Evolutionary conservation across 306 rosid species (phyloP).

Genomic region (Corylus americana): DNA sequence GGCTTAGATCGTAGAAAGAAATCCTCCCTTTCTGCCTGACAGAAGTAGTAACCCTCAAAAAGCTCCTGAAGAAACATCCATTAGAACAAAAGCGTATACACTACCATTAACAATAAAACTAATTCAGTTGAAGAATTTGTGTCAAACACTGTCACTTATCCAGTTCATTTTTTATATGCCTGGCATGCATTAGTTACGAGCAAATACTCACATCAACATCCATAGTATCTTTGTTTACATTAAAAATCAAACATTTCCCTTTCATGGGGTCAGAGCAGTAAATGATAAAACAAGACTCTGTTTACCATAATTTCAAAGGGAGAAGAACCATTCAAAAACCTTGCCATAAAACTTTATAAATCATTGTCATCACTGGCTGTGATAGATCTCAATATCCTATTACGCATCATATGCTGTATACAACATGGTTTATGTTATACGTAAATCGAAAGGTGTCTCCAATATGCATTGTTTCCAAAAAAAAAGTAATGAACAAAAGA

Average conservation of each 20-base stretch:
- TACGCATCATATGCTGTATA: background rate
- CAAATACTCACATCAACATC: background rate
- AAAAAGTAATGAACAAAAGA: no score
- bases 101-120: slow-evolving; percentile 14
- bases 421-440: no score
- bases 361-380: background rate
- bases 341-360: background rate
- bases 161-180: slow-evolving; percentile 6
- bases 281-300: background rate
- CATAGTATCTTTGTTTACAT: slow-evolving; percentile 10
- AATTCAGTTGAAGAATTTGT: slow-evolving; percentile 8
- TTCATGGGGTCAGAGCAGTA: background rate
- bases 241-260: background rate
- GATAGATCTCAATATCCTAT: background rate
- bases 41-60: slow-evolving; percentile 93
- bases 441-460: background rate
- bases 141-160: slow-evolving; percentile 1
- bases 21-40: slow-evolving; percentile 93
- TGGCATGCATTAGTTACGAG: background rate
- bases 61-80: slow-evolving; percentile 64
- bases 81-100: slow-evolving; percentile 8
- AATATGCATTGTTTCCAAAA: background rate
- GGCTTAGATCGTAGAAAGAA: slow-evolving; percentile 84
- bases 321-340: background rate
- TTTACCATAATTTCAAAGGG: background rate